Conservation (phyloP, 2,329 filamentous ascomycete species). For the Fusarium subtropicale region DNA sequence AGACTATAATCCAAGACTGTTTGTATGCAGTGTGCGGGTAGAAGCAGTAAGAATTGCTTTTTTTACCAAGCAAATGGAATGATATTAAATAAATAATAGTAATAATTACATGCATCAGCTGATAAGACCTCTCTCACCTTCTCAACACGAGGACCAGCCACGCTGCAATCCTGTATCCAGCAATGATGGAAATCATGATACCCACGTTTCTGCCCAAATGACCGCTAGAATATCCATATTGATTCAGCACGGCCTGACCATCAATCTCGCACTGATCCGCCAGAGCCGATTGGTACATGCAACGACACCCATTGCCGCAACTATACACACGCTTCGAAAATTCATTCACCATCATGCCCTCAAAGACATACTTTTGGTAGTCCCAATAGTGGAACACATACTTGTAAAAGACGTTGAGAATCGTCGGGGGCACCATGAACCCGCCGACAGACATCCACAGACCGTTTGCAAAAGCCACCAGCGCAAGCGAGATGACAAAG, state of each 20-base stretch:
- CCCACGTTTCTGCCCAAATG: constrained; percentile 82
- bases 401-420: constrained; percentile 85
- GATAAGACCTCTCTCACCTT: constrained; percentile 16
- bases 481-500: constrained; percentile 82
- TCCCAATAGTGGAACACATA: constrained; percentile 92
- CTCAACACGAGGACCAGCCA: constrained; percentile 67
- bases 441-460: constrained; percentile 90
- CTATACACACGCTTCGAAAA: constrained; percentile 73
- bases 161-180: constrained; percentile 66
- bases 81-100: neutral
- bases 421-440: constrained; percentile 78
- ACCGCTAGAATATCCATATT: constrained; percentile 76
- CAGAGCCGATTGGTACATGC: constrained; percentile 75
- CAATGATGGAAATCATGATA: constrained; percentile 80
- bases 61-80: neutral
- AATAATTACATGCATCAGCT: neutral
- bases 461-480: constrained; percentile 87
- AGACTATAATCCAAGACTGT: neutral
- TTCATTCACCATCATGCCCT: constrained; percentile 95
- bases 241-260: constrained; percentile 75
- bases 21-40: constrained; percentile 25
- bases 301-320: constrained; percentile 64
- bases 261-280: constrained; percentile 72
- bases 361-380: constrained; percentile 87
- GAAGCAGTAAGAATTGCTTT: neutral